Evolutionary conservation across 2,329 filamentous ascomycete species (phyloP).

Genomic region (Pseudocercospora macadamiae): DNA sequence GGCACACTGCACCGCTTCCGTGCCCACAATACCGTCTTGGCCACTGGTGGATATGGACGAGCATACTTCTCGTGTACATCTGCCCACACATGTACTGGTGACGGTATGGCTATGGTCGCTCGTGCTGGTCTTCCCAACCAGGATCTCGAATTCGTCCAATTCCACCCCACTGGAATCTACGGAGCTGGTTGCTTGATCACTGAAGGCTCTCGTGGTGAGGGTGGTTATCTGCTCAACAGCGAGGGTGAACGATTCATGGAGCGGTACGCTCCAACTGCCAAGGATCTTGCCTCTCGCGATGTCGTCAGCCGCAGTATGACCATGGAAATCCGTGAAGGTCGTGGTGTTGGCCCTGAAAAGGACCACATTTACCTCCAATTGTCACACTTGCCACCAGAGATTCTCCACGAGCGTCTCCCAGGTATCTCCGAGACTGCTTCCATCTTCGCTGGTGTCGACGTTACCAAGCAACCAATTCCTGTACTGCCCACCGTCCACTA

Average conservation of each 20-base stretch:
- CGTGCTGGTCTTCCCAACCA: slow-evolving; percentile 97
- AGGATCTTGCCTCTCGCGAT: slow-evolving; percentile 95
- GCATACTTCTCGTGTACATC: slow-evolving; percentile 98
- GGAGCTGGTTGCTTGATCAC: slow-evolving; percentile 97
- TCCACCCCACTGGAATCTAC: slow-evolving; percentile 99
- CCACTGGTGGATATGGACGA: slow-evolving; percentile 95
- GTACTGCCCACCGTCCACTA: slow-evolving; percentile 97
- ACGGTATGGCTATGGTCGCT: slow-evolving; percentile 99
- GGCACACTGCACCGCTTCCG: slow-evolving; percentile 96
- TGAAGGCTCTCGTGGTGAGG: slow-evolving; percentile 95
- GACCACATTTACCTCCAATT: slow-evolving; percentile 99
- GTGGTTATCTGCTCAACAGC: slow-evolving; percentile 95
- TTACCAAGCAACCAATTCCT: slow-evolving; percentile 94
- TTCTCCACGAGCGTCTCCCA: slow-evolving; percentile 93
- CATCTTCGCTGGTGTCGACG: slow-evolving; percentile 96
- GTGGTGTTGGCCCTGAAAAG: slow-evolving; percentile 94
- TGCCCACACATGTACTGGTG: slow-evolving; percentile 97
- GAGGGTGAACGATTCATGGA: slow-evolving; percentile 99
- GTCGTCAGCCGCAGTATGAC: slow-evolving; percentile 98
- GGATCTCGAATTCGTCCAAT: slow-evolving; percentile 99
- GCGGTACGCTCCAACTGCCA: slow-evolving; percentile 94
- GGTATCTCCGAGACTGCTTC: slow-evolving; percentile 98
- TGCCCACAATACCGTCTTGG: slow-evolving; percentile 93
- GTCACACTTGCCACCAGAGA: slow-evolving; percentile 87
- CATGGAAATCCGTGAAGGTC: slow-evolving; percentile 94